Conservation (phyloP, 768 basidiomycete species). For the Mycena chlorophos region DNA sequence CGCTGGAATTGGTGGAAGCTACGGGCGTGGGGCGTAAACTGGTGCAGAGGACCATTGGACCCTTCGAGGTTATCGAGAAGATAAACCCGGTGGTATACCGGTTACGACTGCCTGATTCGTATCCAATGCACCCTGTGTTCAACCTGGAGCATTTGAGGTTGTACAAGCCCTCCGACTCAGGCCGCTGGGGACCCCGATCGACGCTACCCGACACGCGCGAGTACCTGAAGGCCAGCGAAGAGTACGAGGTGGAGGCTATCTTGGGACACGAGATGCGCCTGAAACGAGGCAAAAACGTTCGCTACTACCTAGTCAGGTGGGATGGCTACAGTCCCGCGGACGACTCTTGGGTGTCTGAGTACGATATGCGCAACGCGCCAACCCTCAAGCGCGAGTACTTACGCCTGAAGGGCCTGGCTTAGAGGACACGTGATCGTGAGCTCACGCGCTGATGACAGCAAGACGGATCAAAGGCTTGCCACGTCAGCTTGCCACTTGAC, state of each 20-base stretch:
- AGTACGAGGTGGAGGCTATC: not conserved
- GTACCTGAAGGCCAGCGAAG: no score
- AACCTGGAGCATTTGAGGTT: slow-evolving; percentile 20
- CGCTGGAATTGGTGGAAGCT: slow-evolving; percentile 22
- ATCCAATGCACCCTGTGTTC: no score
- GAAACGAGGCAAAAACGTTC: not conserved
- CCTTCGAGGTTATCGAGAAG: slow-evolving; percentile 25
- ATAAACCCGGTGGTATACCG: slow-evolving; percentile 24
- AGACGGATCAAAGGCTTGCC: not conserved
- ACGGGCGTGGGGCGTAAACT: slow-evolving; percentile 27
- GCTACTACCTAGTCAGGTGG: not conserved
- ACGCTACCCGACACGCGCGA: not conserved
- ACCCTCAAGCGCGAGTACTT: not conserved
- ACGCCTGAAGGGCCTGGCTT: not conserved
- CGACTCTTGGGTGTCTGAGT: not conserved
- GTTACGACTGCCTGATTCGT: slow-evolving; percentile 20
- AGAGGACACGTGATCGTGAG: not conserved
- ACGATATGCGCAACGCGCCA: not conserved
- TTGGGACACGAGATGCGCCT: not conserved
- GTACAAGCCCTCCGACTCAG: slow-evolving; percentile 13
- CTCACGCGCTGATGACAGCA: not conserved
- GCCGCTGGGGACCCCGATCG: not conserved
- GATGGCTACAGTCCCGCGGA: not conserved
- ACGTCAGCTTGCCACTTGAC: not conserved
- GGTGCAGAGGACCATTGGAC: no score